Evolutionary conservation across 2,329 filamentous ascomycete species (phyloP).

Genomic region (Apiospora marii): DNA sequence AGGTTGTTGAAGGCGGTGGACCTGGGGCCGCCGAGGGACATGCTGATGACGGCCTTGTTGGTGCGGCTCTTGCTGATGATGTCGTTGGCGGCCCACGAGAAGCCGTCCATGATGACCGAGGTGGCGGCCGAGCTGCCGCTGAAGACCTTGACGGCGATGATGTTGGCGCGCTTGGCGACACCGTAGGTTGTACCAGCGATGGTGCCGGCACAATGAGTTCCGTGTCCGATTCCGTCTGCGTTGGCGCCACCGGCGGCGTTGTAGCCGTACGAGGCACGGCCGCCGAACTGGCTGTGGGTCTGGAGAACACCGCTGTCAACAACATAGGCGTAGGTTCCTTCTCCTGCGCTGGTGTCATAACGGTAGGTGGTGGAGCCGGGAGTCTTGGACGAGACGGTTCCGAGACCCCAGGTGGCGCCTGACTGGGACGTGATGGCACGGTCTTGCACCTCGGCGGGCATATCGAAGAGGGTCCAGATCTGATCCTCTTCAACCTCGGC

Average conservation of each 20-base stretch:
- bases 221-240: slow-evolving; percentile 54
- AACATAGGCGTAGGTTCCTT: slow-evolving; percentile 57
- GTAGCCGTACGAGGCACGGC: slow-evolving; percentile 46
- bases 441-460: slow-evolving; percentile 31
- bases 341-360: slow-evolving; percentile 51
- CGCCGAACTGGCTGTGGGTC: slow-evolving; percentile 52
- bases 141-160: slow-evolving; percentile 57
- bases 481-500: slow-evolving; percentile 42
- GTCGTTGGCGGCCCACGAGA: slow-evolving; percentile 53
- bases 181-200: slow-evolving; percentile 53
- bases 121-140: slow-evolving; percentile 32
- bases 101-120: slow-evolving; percentile 39
- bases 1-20: slow-evolving; percentile 59
- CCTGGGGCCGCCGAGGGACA: slow-evolving; percentile 58
- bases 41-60: slow-evolving; percentile 57
- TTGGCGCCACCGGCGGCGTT: slow-evolving; percentile 41
- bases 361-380: slow-evolving; percentile 46
- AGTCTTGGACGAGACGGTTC: slow-evolving; percentile 51
- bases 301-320: slow-evolving; percentile 61
- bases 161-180: slow-evolving; percentile 49
- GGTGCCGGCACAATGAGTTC: slow-evolving; percentile 56
- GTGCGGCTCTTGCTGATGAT: slow-evolving; percentile 50
- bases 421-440: slow-evolving; percentile 43
- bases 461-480: slow-evolving; percentile 38
- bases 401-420: slow-evolving; percentile 53